These are phyloP conservation scores for Entomortierella lignicola DNA, from an alignment of 192 early-diverging fungal species.

Conservation along the genomic window DNA sequence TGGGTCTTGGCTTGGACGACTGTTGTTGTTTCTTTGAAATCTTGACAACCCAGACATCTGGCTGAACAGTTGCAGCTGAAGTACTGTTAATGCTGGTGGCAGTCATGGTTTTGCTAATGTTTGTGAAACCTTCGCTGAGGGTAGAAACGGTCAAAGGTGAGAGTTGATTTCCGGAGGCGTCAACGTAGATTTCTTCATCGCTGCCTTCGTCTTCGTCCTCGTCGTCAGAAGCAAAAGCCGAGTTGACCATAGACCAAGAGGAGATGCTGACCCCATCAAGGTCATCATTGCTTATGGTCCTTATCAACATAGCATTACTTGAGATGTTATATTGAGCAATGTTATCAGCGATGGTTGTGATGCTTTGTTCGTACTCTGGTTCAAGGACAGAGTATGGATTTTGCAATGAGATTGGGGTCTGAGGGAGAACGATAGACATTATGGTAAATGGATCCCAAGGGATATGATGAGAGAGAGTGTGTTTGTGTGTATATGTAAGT, in stretches of 20 bases:
- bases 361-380: neutral
- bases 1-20: neutral
- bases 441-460: too few species aligned
- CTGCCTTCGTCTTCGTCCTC: slow-evolving; percentile 4
- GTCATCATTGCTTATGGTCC: slow-evolving; percentile 17
- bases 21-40: slow-evolving; percentile 26
- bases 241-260: slow-evolving; percentile 46
- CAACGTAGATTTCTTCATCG: slow-evolving; percentile 19
- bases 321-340: neutral
- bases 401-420: slow-evolving; percentile 23
- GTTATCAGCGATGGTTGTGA: neutral
- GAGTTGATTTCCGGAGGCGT: slow-evolving; percentile 3
- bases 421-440: slow-evolving; percentile 28
- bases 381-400: slow-evolving; percentile 35
- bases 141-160: slow-evolving; percentile 22
- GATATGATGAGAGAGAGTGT: too few species aligned
- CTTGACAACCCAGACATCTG: slow-evolving; percentile 36
- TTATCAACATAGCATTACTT: slow-evolving; percentile 3
- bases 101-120: slow-evolving; percentile 44
- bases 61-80: slow-evolving; percentile 10
- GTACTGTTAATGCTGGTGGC: slow-evolving; percentile 38
- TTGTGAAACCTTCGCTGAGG: slow-evolving; percentile 33
- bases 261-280: slow-evolving; percentile 21
- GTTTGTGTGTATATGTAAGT: too few species aligned
- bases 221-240: slow-evolving; percentile 29